Conservation (phyloP, 768 basidiomycete genomes). For the Lactifluus piperatus region DNA sequence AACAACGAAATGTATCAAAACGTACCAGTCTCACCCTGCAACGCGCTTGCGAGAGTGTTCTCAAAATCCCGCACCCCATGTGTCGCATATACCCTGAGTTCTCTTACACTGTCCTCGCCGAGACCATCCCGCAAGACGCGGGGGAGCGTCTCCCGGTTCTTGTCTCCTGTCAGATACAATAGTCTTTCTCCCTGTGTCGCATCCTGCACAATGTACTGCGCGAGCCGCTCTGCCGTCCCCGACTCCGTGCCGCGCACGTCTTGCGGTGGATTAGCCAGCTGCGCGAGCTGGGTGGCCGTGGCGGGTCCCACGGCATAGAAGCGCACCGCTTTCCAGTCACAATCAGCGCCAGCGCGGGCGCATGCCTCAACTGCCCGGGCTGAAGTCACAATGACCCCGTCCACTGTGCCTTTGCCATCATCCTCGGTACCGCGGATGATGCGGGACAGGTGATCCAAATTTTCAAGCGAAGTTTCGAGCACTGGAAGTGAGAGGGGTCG, state of each 20-base stretch:
- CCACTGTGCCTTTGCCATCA: slow-evolving; percentile 22
- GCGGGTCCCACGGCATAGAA: slow-evolving; percentile 75
- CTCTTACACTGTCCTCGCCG: slow-evolving; percentile 36
- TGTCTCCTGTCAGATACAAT: slow-evolving; percentile 81
- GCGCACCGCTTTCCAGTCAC: slow-evolving; percentile 46
- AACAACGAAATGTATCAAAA: background rate
- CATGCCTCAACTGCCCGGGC: slow-evolving; percentile 71
- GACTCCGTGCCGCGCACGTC: slow-evolving; percentile 41
- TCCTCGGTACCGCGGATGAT: slow-evolving; percentile 28
- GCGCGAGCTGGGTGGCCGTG: slow-evolving; percentile 39
- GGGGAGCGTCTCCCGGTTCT: slow-evolving; percentile 64
- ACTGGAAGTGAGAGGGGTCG: slow-evolving; percentile 54
- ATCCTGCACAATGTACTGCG: slow-evolving; percentile 47
- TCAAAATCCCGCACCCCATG: slow-evolving; percentile 44
- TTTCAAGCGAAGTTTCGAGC: slow-evolving; percentile 54
- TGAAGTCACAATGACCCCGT: slow-evolving; percentile 73
- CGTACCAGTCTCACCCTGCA: slow-evolving; percentile 4
- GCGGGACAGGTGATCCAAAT: slow-evolving; percentile 37
- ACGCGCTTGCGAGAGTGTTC: slow-evolving; percentile 29
- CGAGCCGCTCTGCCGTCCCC: slow-evolving; percentile 64
- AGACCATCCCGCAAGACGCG: slow-evolving; percentile 34
- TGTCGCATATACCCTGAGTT: slow-evolving; percentile 66
- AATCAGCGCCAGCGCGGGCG: slow-evolving; percentile 22
- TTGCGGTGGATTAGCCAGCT: slow-evolving; percentile 23
- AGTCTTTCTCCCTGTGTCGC: slow-evolving; percentile 31